Base-by-base conservation (phyloP, 140 eudicot species). In the Anethum foeniculum region DNA sequence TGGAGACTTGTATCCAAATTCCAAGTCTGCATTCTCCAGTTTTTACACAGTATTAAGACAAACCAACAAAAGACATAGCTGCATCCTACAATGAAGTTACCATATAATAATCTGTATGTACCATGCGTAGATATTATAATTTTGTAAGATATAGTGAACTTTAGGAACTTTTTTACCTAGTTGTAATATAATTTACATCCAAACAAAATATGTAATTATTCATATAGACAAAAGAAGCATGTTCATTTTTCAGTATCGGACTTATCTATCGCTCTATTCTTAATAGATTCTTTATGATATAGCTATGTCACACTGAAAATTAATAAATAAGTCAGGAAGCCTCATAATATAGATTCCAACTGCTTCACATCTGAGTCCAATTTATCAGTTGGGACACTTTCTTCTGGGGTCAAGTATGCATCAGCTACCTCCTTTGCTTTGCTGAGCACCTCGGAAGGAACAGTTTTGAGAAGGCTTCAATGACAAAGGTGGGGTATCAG, bases 381-480 rank as follows among this genome's bases (percentile, higher is more conserved):
- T 79, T 79, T 90, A 79, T 84, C 83, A 30, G 93, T 82, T 8
- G 77, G 80, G 52, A 51, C 76, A 21, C 86, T 88, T 32, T 86
- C 90, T 67, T 86, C 92, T 13, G 89, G 89, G 49, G 86, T 34
- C 78, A 83, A 68, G 83, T 92, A 94, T 30, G 97, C 97, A 69
- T 92, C 94, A 15, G 98, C 97, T 81, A 92, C 88, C 43, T 88
- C 96, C 88, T 89, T 86, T 6, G 91, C 93, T 86, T 90, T 94
- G 72, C 84, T 85, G 80, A 94, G 88, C 60, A 94, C 81, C 14
- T 94, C 97, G 18, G 96, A 49, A 2, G 97, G 97, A 51, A 92
- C 97, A 13, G 94, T 94, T 82, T 86, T 68, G 34, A 92, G 97
- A 68, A 92, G 88, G 83, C 97, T 93, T 93, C 83, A 78, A 79